Conservation (phyloP, 1,284 basidiomycete species). For the Irpex sp. region DNA sequence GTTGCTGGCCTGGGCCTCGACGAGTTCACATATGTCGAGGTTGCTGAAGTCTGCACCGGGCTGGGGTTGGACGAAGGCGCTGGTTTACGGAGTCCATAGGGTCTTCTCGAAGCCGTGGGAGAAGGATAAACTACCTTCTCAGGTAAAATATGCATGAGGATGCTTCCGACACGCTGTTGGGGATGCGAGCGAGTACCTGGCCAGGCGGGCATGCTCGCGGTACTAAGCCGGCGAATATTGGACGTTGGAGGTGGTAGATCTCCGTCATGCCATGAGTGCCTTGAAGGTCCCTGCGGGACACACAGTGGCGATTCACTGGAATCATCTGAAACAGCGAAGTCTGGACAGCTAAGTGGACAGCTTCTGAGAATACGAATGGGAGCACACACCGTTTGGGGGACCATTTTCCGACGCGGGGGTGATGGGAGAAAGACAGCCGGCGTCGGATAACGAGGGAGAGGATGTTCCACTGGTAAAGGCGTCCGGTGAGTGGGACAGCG, state of each 20-base stretch:
- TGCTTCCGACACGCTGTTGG: slow-evolving; percentile 37
- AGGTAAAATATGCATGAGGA: slow-evolving; percentile 55
- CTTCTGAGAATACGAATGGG: slow-evolving; percentile 5
- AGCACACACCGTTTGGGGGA: slow-evolving; percentile 6
- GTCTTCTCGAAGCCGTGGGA: background rate
- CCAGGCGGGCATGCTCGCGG: slow-evolving; percentile 23
- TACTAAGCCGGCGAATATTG: slow-evolving; percentile 19
- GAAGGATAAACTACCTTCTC: slow-evolving; percentile 25
- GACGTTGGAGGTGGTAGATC: slow-evolving; percentile 12
- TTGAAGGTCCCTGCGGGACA: slow-evolving; percentile 11
- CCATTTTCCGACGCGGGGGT: slow-evolving; percentile 30
- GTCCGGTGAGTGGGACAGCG: slow-evolving; percentile 27
- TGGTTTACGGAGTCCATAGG: background rate
- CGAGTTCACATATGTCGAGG: background rate
- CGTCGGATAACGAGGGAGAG: slow-evolving; percentile 22
- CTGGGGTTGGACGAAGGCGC: slow-evolving; percentile 7
- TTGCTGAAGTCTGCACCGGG: slow-evolving; percentile 9
- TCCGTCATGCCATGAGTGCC: slow-evolving; percentile 26
- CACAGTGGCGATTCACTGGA: slow-evolving; percentile 10
- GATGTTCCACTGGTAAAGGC: slow-evolving; percentile 26
- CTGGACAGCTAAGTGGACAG: slow-evolving; percentile 2
- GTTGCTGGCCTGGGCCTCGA: background rate
- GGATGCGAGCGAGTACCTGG: slow-evolving; percentile 25
- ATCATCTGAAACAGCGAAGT: slow-evolving; percentile 6
- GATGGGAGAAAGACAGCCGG: slow-evolving; percentile 23